phyloP scores from a whole-genome alignment of 495 filamentous ascomycete species.

The Penicillium dipodomyicola region DNA sequence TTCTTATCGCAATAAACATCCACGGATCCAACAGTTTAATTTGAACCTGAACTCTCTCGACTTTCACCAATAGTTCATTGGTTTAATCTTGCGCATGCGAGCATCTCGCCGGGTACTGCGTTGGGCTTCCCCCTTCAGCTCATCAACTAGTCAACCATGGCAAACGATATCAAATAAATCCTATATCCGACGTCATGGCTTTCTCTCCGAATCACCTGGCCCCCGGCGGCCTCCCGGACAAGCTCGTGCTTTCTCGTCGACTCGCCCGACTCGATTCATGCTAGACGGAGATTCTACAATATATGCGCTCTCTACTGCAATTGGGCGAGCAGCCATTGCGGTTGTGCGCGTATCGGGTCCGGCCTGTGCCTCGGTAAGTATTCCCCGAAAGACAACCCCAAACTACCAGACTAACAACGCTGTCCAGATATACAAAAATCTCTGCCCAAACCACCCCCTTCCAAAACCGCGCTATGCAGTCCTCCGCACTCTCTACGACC shows the following conservation, averaged over 20 bases:
- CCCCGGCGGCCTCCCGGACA: constrained; percentile 1
- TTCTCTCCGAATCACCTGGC: constrained; percentile 5
- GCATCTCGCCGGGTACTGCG: constrained; percentile 23
- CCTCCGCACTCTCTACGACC: constrained; percentile 74
- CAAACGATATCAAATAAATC: constrained; percentile 9
- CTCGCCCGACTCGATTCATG: constrained; percentile 16
- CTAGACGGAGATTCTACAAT: constrained; percentile 61
- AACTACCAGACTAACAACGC: constrained; percentile 5
- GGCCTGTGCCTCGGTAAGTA: constrained; percentile 62
- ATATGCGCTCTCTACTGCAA: constrained; percentile 85
- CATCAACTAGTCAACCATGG: constrained; percentile 21
- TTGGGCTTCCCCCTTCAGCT: constrained; percentile 30
- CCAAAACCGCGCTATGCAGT: constrained; percentile 75
- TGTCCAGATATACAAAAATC: constrained; percentile 65
- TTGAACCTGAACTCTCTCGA: neutral
- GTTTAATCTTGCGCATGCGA: constrained; percentile 35
- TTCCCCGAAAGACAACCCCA: constrained; percentile 10
- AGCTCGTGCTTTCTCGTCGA: constrained; percentile 30
- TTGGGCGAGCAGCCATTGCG: constrained; percentile 86
- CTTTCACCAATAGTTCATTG: constrained; percentile 1
- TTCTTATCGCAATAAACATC: neutral
- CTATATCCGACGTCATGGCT: constrained; percentile 16
- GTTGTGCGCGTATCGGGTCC: constrained; percentile 86
- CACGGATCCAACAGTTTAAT: neutral
- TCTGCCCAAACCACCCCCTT: constrained; percentile 64